Percentiles rank a stretch among this genome's conserved stretches.
These are phyloP conservation scores for Ceratobasidium sp. DNA, from an alignment of 1,284 basidiomycete genomes.

Conservation along the genomic window DNA sequence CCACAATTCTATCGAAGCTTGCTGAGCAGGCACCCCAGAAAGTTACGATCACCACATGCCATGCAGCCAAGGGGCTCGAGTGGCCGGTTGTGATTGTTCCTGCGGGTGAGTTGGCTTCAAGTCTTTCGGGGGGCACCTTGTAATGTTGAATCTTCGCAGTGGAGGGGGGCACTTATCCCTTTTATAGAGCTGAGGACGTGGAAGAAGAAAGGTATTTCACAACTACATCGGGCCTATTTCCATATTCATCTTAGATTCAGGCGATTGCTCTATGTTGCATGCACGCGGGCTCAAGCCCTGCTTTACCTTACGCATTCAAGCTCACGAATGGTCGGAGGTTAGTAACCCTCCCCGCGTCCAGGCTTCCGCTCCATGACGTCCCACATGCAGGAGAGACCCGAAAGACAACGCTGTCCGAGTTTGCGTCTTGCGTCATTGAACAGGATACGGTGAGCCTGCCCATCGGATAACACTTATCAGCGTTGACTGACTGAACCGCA, in stretches of 20 bases:
- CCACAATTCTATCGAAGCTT: not conserved
- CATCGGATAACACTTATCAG: constrained; percentile 13
- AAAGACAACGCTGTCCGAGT: constrained; percentile 35
- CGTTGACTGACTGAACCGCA: not conserved
- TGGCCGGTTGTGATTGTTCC: constrained; percentile 63
- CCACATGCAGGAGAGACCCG: constrained; percentile 39
- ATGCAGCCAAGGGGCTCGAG: constrained; percentile 92
- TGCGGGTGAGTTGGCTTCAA: constrained; percentile 68
- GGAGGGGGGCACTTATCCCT: constrained; percentile 75
- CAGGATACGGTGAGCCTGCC: constrained; percentile 29
- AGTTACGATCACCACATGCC: constrained; percentile 90
- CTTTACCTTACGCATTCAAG: constrained; percentile 71
- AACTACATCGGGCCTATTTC: not conserved
- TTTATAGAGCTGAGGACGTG: constrained; percentile 79
- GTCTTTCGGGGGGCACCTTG: not conserved
- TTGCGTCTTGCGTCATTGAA: constrained; percentile 23
- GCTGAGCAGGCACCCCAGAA: constrained; percentile 61
- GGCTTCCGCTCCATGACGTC: constrained; percentile 7
- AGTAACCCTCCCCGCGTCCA: not conserved
- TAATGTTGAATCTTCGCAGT: constrained; percentile 9
- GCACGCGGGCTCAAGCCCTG: constrained; percentile 87
- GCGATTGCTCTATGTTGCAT: constrained; percentile 89
- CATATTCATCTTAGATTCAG: constrained; percentile 56
- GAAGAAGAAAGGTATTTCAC: constrained; percentile 81
- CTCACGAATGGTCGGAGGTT: constrained; percentile 50